Evolutionary conservation across 2,329 filamentous ascomycete species (phyloP).

Genomic region (Colletotrichum scovillei): DNA sequence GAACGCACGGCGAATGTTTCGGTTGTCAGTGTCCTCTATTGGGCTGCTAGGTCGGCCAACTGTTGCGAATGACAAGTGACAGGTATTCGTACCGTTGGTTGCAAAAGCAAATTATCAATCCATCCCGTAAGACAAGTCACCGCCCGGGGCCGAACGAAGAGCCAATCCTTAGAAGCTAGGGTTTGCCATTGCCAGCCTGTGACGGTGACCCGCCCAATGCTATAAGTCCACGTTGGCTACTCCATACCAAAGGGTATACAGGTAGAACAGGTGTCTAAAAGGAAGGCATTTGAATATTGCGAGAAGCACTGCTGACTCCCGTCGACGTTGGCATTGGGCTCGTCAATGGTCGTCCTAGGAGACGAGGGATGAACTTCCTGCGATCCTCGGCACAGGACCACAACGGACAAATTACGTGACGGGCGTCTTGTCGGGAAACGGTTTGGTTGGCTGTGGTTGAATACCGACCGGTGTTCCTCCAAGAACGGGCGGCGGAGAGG

Average conservation of each 20-base stretch:
- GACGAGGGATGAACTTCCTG: constrained; percentile 4
- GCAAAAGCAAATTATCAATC: neutral
- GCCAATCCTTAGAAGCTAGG: neutral
- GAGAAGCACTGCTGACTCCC: neutral
- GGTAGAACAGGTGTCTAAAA: neutral
- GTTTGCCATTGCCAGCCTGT: neutral
- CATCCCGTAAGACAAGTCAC: neutral
- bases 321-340: neutral
- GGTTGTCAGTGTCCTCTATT: constrained; percentile 10
- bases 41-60: constrained; percentile 10
- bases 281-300: neutral
- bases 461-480: constrained; percentile 13
- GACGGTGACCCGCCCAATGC: neutral
- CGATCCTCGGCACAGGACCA: constrained; percentile 1
- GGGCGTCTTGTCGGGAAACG: constrained; percentile 22
- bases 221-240: constrained; percentile 4
- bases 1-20: neutral
- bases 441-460: constrained; percentile 16
- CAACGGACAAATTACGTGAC: constrained; percentile 19
- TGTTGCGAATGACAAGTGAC: constrained; percentile 4
- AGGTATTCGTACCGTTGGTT: neutral
- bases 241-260: too few relatives aligned
- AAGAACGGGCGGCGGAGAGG: neutral
- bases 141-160: neutral
- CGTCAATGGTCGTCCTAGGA: neutral